Evolutionary conservation across 352 stramenopile genomes (phyloP).

Genomic region (Peronospora destructor): DNA sequence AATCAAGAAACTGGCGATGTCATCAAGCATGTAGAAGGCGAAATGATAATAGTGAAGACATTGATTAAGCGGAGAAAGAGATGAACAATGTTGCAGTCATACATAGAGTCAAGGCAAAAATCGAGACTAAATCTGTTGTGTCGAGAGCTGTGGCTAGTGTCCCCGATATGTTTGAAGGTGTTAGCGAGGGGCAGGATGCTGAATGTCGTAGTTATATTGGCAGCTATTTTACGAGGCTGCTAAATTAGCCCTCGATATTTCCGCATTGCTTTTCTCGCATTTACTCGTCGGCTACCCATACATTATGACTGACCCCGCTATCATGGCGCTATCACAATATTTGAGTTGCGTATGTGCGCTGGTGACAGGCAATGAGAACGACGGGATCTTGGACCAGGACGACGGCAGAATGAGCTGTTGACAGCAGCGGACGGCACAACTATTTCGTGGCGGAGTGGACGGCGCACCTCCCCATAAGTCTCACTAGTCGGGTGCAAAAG

Average conservation of each 20-base stretch:
- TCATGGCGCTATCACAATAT: slow-evolving; percentile 65
- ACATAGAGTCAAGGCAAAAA: too few relatives aligned
- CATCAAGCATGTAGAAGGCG: too few relatives aligned
- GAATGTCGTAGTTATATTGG: slow-evolving; percentile 20
- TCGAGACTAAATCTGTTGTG: too few relatives aligned
- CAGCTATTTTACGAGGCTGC: slow-evolving; percentile 26
- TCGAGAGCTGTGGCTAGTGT: too few relatives aligned
- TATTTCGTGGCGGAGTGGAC: slow-evolving; percentile 37
- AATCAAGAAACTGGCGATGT: too few relatives aligned
- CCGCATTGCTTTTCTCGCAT: slow-evolving; percentile 25
- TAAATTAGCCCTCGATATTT: slow-evolving; percentile 11
- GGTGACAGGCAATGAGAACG: slow-evolving; percentile 25
- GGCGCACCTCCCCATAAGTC: slow-evolving; percentile 38
- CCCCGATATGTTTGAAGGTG: too few relatives aligned
- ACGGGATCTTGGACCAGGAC: slow-evolving; percentile 15
- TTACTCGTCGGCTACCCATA: slow-evolving; percentile 33
- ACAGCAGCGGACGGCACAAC: slow-evolving; percentile 5
- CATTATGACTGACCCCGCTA: slow-evolving; percentile 49
- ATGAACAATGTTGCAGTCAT: too few relatives aligned
- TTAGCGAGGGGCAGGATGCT: too few relatives aligned
- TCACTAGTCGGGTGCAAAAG: slow-evolving; percentile 30
- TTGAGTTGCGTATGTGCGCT: slow-evolving; percentile 53
- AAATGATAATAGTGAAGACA: too few relatives aligned
- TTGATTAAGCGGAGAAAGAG: too few relatives aligned
- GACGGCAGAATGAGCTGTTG: background rate